Evolutionary conservation across 2,329 filamentous ascomycete species (phyloP), one percentile per base, ranked within the genome.

Genomic region (Trichoderma endophyticum): DNA sequence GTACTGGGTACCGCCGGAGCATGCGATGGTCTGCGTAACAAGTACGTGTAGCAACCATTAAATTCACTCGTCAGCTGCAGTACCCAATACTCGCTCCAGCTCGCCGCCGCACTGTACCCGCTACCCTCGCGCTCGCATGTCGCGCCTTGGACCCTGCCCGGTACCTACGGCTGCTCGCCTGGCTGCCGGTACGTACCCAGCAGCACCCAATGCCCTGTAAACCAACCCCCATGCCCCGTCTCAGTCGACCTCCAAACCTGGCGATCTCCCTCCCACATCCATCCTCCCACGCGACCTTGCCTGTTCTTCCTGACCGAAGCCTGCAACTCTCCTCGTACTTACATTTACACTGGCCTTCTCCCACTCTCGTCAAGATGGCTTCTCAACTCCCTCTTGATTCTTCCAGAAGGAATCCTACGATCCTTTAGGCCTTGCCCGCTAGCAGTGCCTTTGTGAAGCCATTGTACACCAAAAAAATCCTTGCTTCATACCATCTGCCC

Each of bases 331-430:
- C 43, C 43, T 36, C 56, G 66, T 69, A 59, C 65, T 34, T 61
- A 69, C 66, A 36, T 43, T 39, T 61, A 69, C 66, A 54, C 59
- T 39, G 48, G 24, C 26, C 56, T 30, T 63, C 66, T 70, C 61
- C 71, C 57, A 62, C 68, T 62, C 60, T 30, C 60, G 71, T 75
- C 75, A 77, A 73, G 72, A 77, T 77, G 76, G 73, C 73, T 21
- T 74, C 71, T 56, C 64, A 70, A 48, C 66, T 75, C 73, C 76
- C 75, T 48, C 73, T 76, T 61, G 63, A 71, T 64, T 51, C 51
- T 70, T 72, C 72, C 73, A 72, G 67, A 30, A 74, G 74, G 74
- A 74, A 71, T 72, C 36, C 71, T 67, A 73, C 67, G 56, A 59
- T 72, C 64, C 74, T 73, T 56, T 77, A 76, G 73, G 69, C 68